Conservation (phyloP, 192 early-diverging fungal genomes). For the Coemansia erecta region DNA sequence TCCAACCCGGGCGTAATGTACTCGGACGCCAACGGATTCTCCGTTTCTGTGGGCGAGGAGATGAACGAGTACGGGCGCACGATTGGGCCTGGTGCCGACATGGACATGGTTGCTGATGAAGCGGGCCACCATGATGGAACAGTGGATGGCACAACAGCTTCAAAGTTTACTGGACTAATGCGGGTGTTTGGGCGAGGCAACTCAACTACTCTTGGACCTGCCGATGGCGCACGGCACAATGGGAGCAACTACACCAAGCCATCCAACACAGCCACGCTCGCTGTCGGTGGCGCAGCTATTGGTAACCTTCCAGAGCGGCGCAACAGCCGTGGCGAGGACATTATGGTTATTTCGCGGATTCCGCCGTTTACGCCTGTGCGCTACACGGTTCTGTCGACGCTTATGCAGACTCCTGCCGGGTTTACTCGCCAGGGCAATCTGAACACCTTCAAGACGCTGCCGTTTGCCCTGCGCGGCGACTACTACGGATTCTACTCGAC, state of each 20-base stretch:
- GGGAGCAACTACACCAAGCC: slow-evolving; percentile 7
- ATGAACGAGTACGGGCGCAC: background rate
- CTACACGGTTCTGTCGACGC: slow-evolving; percentile 41
- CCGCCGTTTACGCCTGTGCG: slow-evolving; percentile 53
- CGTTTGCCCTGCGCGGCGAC: slow-evolving; percentile 52
- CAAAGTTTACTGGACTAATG: slow-evolving; percentile 6
- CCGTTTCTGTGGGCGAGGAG: background rate
- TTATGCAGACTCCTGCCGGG: slow-evolving; percentile 51
- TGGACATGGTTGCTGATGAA: background rate
- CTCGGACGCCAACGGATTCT: background rate
- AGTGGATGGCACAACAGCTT: background rate
- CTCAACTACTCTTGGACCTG: background rate
- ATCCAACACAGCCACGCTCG: slow-evolving; percentile 42
- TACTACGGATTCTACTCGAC: slow-evolving; percentile 56
- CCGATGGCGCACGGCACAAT: background rate
- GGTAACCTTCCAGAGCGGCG: slow-evolving; percentile 49
- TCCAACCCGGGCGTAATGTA: slow-evolving; percentile 2
- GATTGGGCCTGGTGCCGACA: background rate
- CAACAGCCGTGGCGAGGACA: slow-evolving; percentile 52
- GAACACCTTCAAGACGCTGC: slow-evolving; percentile 49
- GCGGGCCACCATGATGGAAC: background rate
- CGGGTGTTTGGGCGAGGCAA: slow-evolving; percentile 2
- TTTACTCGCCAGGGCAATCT: slow-evolving; percentile 45
- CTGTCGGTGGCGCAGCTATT: slow-evolving; percentile 42
- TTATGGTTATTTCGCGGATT: slow-evolving; percentile 49